phyloP scores from a whole-genome alignment of 352 stramenopile genomes.

The Ophiocytium majus region DNA sequence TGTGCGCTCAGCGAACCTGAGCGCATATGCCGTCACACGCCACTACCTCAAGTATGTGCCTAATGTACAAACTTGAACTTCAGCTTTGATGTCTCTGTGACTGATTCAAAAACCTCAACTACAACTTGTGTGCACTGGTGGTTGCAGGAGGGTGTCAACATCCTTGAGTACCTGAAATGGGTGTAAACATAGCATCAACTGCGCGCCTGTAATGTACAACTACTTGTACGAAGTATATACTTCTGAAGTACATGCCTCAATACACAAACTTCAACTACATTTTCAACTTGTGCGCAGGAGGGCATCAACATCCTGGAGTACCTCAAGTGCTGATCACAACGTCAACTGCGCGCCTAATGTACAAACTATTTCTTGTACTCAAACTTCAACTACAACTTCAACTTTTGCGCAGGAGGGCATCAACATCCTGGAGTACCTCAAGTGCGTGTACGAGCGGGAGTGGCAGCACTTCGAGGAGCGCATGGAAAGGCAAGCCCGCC shows the following conservation, averaged over 20 bases:
- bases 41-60: neutral
- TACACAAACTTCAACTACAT: neutral
- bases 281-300: no score
- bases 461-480: conserved; percentile 96
- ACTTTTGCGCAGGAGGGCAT: neutral
- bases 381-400: neutral
- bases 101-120: neutral
- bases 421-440: neutral
- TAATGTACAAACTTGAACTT: neutral
- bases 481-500: neutral
- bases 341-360: neutral
- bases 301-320: no score
- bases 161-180: neutral
- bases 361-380: neutral
- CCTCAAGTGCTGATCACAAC: neutral
- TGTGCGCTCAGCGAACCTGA: neutral
- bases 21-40: neutral
- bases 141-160: neutral
- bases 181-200: no score
- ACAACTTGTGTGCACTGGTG: neutral
- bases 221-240: neutral
- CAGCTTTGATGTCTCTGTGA: neutral
- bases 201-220: no score
- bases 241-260: neutral
- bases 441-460: conserved; percentile 84